Evolutionary conservation across 1,284 basidiomycete species (phyloP).

Genomic region (Salmacisia buchloeana): DNA sequence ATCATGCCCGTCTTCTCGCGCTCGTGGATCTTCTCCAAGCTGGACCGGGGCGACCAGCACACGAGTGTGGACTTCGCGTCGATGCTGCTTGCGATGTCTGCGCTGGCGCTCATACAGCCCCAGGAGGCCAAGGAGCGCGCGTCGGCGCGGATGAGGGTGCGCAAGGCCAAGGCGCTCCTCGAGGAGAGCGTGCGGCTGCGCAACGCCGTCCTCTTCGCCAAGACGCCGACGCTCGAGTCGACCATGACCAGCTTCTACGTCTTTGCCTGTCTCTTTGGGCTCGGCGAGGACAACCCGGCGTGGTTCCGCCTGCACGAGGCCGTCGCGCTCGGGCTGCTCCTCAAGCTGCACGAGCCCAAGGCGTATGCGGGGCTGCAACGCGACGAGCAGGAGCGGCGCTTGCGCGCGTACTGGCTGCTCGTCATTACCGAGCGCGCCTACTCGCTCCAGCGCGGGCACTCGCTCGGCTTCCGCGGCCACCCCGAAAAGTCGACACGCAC

Average conservation of each 20-base stretch:
- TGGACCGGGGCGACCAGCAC: constrained; percentile 39
- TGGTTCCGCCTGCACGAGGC: constrained; percentile 39
- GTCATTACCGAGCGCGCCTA: constrained; percentile 45
- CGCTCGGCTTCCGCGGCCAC: constrained; percentile 35
- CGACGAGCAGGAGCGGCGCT: constrained; percentile 39
- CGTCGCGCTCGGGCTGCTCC: constrained; percentile 38
- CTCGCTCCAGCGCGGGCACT: constrained; percentile 32
- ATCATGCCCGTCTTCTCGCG: constrained; percentile 48
- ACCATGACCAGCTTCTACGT: constrained; percentile 38
- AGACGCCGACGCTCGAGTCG: constrained; percentile 27
- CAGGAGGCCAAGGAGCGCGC: constrained; percentile 27
- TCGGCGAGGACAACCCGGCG: constrained; percentile 35
- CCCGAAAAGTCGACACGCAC: constrained; percentile 27
- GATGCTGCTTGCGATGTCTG: constrained; percentile 44
- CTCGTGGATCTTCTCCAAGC: constrained; percentile 34
- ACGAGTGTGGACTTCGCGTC: constrained; percentile 37
- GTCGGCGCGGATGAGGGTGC: background rate
- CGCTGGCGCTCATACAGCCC: constrained; percentile 34
- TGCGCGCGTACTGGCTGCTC: constrained; percentile 41
- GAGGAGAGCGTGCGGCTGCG: constrained; percentile 31
- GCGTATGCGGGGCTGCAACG: constrained; percentile 37
- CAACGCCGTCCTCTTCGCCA: constrained; percentile 30
- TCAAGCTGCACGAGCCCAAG: constrained; percentile 37
- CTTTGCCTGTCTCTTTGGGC: constrained; percentile 37
- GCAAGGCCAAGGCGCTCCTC: constrained; percentile 14